Conservation (phyloP, 2,329 filamentous ascomycete species). For the Parastagonospora avenae region DNA sequence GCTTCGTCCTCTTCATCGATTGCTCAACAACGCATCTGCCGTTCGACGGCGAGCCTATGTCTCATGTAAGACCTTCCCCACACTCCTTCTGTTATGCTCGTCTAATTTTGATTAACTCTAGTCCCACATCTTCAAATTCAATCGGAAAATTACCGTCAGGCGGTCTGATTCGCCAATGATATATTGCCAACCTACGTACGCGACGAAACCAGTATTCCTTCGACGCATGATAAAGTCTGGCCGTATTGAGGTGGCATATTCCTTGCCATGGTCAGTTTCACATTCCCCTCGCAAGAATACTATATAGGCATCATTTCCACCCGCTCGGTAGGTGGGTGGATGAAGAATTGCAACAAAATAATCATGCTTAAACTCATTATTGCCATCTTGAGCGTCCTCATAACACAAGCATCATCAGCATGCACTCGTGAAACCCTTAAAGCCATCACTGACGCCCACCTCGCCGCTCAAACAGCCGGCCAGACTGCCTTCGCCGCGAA, state of each 20-base stretch:
- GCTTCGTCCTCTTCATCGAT: no score
- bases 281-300: neutral
- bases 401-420: constrained; percentile 17
- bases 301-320: neutral
- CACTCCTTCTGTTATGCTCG: neutral
- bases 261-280: neutral
- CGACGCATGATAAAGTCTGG: no score
- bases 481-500: constrained; percentile 22
- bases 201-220: neutral
- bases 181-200: neutral
- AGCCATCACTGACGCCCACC: constrained; percentile 23
- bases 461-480: constrained; percentile 28
- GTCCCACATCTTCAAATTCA: neutral
- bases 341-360: neutral
- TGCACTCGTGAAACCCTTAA: constrained; percentile 28
- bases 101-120: neutral
- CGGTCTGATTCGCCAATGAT: neutral
- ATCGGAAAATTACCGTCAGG: neutral
- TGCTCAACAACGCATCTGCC: no score
- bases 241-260: neutral
- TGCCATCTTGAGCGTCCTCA: constrained; percentile 4
- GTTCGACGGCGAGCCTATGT: no score
- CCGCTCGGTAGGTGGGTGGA: neutral
- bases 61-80: neutral
- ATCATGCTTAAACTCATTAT: constrained; percentile 6